Percentiles rank a stretch among this genome's conserved stretches.
Evolutionary conservation across 2,329 filamentous ascomycete species (phyloP).

Genomic region (Pestalotiopsis sp.): DNA sequence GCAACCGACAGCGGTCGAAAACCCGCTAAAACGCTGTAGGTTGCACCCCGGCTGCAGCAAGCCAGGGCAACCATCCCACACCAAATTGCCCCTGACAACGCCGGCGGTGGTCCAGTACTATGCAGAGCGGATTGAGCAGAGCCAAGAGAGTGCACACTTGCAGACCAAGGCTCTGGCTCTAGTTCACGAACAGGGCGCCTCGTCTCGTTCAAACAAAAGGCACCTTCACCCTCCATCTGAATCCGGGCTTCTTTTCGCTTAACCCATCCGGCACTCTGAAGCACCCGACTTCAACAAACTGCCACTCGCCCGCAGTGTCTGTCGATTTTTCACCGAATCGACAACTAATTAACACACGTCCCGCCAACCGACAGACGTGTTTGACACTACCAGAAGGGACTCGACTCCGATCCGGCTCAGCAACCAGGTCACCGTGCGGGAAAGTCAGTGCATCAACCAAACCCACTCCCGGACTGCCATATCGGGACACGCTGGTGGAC

Average conservation of each 20-base stretch:
- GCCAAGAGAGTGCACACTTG: not conserved
- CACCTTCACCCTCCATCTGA: slow-evolving; percentile 14
- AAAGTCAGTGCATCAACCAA: slow-evolving; percentile 2
- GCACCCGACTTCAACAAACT: slow-evolving; percentile 11
- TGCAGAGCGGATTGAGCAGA: not conserved
- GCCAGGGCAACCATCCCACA: slow-evolving; percentile 14
- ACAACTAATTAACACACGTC: slow-evolving; percentile 10
- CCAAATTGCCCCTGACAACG: slow-evolving; percentile 21
- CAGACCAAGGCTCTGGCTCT: not conserved
- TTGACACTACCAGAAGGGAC: slow-evolving; percentile 10
- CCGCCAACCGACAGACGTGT: slow-evolving; percentile 11
- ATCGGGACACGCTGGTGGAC: slow-evolving; percentile 9
- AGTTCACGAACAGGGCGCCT: not conserved
- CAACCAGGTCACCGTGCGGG: not conserved
- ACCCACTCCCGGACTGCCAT: slow-evolving; percentile 2
- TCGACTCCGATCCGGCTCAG: not conserved
- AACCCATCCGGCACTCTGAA: slow-evolving; percentile 17
- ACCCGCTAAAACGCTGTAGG: slow-evolving; percentile 14
- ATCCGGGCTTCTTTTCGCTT: slow-evolving; percentile 7
- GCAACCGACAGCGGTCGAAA: slow-evolving; percentile 18
- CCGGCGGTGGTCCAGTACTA: slow-evolving; percentile 1
- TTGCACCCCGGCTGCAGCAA: slow-evolving; percentile 6
- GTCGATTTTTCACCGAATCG: slow-evolving; percentile 14
- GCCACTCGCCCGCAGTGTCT: slow-evolving; percentile 11
- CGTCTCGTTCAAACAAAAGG: slow-evolving; percentile 17